Percentiles rank a stretch among this genome's conserved stretches.
phyloP scores from a whole-genome alignment of 108 stramenopile species.

The Halocafeteria seosinensis region DNA sequence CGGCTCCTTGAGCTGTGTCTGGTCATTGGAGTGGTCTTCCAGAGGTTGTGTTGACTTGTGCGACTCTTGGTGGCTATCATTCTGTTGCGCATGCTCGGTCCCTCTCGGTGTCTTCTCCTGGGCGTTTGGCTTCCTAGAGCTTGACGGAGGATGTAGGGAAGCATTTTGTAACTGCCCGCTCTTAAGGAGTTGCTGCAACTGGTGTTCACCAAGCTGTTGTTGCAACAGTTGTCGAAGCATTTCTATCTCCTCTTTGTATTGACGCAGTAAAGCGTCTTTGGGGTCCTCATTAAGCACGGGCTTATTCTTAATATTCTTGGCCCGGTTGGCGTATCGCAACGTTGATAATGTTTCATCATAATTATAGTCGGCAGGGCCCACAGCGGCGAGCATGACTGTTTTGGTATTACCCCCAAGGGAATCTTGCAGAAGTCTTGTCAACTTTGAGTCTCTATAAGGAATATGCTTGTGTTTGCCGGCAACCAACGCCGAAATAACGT shows the following conservation, averaged over 20 bases:
- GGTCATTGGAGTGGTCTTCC: slow-evolving; percentile 6
- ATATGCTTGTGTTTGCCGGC: slow-evolving; percentile 40
- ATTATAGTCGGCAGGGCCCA: slow-evolving; percentile 48
- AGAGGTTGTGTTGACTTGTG: background rate
- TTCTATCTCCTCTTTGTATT: slow-evolving; percentile 55
- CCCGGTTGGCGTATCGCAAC: slow-evolving; percentile 44
- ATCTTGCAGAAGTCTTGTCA: slow-evolving; percentile 31
- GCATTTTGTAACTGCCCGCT: background rate
- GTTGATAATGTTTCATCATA: slow-evolving; percentile 48
- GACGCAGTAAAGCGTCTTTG: slow-evolving; percentile 36
- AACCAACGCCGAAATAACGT: slow-evolving; percentile 48
- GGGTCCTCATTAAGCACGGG: slow-evolving; percentile 46
- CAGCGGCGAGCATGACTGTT: slow-evolving; percentile 51
- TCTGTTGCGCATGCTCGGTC: background rate
- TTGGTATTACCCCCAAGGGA: slow-evolving; percentile 49
- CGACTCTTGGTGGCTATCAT: background rate
- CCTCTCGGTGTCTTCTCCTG: slow-evolving; percentile 1
- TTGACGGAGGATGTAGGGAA: too few species aligned
- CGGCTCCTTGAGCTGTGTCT: too few species aligned
- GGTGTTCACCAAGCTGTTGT: slow-evolving; percentile 17
- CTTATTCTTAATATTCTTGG: slow-evolving; percentile 50
- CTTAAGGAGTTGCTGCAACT: background rate
- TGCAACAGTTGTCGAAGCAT: slow-evolving; percentile 35
- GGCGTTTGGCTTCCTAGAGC: slow-evolving; percentile 5
- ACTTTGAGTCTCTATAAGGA: slow-evolving; percentile 48